Evolutionary conservation across 164 flowering plant species (phyloP).

Genomic region (Protea cynaroides): DNA sequence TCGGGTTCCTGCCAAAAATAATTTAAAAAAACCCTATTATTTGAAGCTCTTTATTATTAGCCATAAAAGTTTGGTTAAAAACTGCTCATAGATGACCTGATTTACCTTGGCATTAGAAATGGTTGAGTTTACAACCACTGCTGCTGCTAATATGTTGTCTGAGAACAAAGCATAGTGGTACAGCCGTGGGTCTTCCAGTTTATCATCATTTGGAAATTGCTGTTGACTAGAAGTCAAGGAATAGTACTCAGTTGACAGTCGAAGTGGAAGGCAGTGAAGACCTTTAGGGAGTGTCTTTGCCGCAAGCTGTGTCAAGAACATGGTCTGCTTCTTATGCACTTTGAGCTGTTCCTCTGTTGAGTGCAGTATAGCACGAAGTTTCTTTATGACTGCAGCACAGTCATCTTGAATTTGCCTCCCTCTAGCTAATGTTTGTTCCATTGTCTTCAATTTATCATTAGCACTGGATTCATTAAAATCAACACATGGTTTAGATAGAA

Average conservation of each 20-base stretch:
- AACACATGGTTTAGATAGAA: not conserved
- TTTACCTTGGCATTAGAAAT: slow-evolving; percentile 55
- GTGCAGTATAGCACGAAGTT: slow-evolving; percentile 84
- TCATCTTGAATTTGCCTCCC: slow-evolving; percentile 78
- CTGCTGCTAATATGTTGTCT: slow-evolving; percentile 71
- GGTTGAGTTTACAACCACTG: slow-evolving; percentile 79
- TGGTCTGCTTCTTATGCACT: slow-evolving; percentile 75
- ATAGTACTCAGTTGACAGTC: slow-evolving; percentile 61
- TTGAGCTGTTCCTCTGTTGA: slow-evolving; percentile 83
- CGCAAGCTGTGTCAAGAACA: slow-evolving; percentile 69
- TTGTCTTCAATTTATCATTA: slow-evolving; percentile 53
- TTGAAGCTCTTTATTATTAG: not conserved
- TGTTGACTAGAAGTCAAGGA: slow-evolving; percentile 42
- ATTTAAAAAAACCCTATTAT: slow-evolving; percentile 7
- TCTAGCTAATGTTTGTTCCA: slow-evolving; percentile 78
- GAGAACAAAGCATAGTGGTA: slow-evolving; percentile 75
- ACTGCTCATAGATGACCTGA: not conserved
- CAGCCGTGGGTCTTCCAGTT: slow-evolving; percentile 47
- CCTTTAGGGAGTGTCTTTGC: slow-evolving; percentile 78
- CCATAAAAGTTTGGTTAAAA: not conserved
- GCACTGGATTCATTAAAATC: slow-evolving; percentile 37
- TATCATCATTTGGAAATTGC: slow-evolving; percentile 50
- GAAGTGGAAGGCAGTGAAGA: slow-evolving; percentile 74
- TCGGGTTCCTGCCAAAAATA: slow-evolving; percentile 41
- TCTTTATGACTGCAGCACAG: slow-evolving; percentile 64